Conservation (phyloP, 345 rosid species). For the Brassica napus region DNA sequence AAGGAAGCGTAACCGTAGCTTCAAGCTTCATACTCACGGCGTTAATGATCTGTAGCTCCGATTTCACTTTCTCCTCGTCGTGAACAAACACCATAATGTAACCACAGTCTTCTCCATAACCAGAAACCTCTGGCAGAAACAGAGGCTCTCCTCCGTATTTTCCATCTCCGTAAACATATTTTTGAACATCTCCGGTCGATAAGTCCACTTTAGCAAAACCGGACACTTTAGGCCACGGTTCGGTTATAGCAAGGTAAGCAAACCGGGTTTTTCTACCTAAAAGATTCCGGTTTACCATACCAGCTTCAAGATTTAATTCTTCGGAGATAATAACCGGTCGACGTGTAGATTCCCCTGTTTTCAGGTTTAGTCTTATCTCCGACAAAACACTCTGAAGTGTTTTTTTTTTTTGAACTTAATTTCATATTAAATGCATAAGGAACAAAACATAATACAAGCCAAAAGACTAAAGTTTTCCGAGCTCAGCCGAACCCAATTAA, state of each 20-base stretch:
- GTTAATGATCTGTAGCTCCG: conserved; percentile 64
- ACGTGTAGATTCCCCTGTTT: conserved; percentile 68
- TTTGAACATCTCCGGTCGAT: conserved; percentile 50
- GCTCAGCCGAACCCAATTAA: too few species aligned
- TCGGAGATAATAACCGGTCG: conserved; percentile 51
- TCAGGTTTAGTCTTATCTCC: conserved; percentile 68
- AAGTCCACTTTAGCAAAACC: conserved; percentile 82
- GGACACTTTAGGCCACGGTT: conserved; percentile 93
- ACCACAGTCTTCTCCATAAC: conserved; percentile 49
- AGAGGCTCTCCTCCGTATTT: conserved; percentile 79
- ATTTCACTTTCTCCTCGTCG: conserved; percentile 66
- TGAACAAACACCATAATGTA: conserved; percentile 65
- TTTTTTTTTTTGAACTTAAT: too few species aligned
- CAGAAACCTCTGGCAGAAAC: conserved; percentile 50
- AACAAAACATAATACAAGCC: too few species aligned
- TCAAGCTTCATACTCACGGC: conserved; percentile 57
- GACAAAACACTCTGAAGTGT: conserved; percentile 74
- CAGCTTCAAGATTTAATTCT: conserved; percentile 75
- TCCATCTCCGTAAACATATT: conserved; percentile 55
- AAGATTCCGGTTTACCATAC: conserved; percentile 76
- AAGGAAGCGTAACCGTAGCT: conserved; percentile 64
- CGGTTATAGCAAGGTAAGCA: conserved; percentile 67
- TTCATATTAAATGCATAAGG: too few species aligned
- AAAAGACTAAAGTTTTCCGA: too few species aligned
- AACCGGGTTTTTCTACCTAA: conserved; percentile 70